A percentile compares a stretch with the other conserved stretches of the same genome.
These are phyloP conservation scores for Solanum paucissectum DNA, from an alignment of 257 asterid species.

Conservation along the genomic window DNA sequence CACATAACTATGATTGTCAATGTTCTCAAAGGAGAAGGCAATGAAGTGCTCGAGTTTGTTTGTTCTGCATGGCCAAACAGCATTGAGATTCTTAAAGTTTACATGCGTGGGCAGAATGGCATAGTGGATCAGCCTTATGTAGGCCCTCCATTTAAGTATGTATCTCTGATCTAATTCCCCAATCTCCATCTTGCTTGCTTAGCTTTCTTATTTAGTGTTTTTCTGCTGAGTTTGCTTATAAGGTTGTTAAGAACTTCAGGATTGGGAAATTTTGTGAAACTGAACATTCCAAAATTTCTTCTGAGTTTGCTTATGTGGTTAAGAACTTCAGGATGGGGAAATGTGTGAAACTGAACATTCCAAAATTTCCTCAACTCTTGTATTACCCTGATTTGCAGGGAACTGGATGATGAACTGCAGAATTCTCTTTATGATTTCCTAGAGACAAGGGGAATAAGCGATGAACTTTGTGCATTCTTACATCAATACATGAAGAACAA, in stretches of 20 bases:
- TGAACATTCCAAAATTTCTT: background rate
- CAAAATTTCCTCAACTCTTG: background rate
- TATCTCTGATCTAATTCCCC: background rate
- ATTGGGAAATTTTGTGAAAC: background rate
- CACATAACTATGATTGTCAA: conserved; percentile 51
- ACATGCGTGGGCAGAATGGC: conserved; percentile 30
- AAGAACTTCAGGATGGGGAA: background rate
- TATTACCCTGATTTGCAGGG: conserved; percentile 30
- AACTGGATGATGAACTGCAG: conserved; percentile 69
- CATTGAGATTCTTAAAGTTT: conserved; percentile 53
- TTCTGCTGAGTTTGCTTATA: background rate
- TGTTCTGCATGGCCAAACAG: conserved; percentile 84
- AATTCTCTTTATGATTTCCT: conserved; percentile 64
- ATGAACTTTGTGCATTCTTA: conserved; percentile 56
- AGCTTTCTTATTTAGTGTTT: background rate
- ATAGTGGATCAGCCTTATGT: conserved; percentile 20
- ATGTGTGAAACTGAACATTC: background rate
- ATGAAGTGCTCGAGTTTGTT: conserved; percentile 50
- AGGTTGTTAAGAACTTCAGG: background rate
- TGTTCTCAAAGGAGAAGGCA: conserved; percentile 51
- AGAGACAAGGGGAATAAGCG: conserved; percentile 72
- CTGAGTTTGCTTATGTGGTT: background rate
- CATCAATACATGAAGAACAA: conserved; percentile 59
- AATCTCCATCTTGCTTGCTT: background rate
- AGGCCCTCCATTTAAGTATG: conserved; percentile 82